Conservation (phyloP, 1,284 basidiomycete species). For the Melampsora larici-populina region DNA sequence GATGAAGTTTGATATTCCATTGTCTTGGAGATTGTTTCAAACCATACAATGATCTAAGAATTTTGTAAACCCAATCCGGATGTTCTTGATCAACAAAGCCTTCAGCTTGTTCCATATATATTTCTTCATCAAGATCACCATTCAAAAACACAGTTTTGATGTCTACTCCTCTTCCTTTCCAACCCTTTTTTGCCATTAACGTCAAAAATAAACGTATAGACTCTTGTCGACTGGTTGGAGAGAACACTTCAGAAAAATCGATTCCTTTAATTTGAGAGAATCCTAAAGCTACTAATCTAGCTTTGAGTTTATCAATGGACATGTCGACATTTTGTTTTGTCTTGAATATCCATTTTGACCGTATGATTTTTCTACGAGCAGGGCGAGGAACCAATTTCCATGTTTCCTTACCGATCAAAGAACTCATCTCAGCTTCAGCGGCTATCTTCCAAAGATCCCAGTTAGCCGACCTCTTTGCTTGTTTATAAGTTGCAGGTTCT, state of each 20-base stretch:
- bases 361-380: not conserved
- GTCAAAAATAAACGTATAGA: not conserved
- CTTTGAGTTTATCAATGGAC: no score
- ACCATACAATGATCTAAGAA: no score
- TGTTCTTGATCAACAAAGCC: no score
- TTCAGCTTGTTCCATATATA: no score
- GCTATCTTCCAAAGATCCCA: not conserved
- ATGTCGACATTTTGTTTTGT: no score
- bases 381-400: no score
- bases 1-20: slow-evolving; percentile 2
- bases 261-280: no score
- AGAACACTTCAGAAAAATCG: not conserved
- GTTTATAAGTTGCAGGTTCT: not conserved
- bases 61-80: no score
- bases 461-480: not conserved
- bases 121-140: no score
- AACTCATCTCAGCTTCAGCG: not conserved
- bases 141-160: not conserved
- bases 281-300: no score
- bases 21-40: no score
- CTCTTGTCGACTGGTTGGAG: not conserved
- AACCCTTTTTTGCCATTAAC: not conserved
- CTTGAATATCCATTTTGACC: no score
- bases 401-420: not conserved
- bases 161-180: not conserved